phyloP scores from a whole-genome alignment of 305 asterid genomes.

The Fraxinus albicans region DNA sequence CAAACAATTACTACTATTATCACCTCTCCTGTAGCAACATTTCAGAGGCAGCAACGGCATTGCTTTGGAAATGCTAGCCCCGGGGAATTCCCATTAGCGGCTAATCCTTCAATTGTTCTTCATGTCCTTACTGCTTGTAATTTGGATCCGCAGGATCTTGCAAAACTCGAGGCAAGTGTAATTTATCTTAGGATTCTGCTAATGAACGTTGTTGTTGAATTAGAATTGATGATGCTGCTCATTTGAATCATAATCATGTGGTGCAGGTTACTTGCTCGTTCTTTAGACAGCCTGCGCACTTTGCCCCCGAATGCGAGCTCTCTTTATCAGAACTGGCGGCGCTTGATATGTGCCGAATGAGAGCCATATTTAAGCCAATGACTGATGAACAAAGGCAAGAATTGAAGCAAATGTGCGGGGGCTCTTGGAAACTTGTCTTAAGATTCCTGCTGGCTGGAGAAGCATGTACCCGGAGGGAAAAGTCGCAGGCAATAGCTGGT shows the following conservation, averaged over 20 bases:
- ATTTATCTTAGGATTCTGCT: constrained; percentile 15
- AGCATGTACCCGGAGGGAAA: constrained; percentile 76
- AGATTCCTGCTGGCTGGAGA: constrained; percentile 90
- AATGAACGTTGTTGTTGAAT: constrained; percentile 7
- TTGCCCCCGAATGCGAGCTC: constrained; percentile 76
- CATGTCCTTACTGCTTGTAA: constrained; percentile 85
- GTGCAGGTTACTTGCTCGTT: constrained; percentile 91
- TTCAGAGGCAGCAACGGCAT: constrained; percentile 63
- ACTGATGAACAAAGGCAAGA: constrained; percentile 46
- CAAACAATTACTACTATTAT: constrained; percentile 49
- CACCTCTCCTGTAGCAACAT: constrained; percentile 40
- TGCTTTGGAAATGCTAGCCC: constrained; percentile 75
- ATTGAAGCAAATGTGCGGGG: constrained; percentile 77
- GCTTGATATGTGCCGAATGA: constrained; percentile 88
- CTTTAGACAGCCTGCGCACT: constrained; percentile 87
- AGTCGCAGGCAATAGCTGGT: constrained; percentile 91
- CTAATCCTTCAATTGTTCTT: constrained; percentile 85
- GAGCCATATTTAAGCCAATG: constrained; percentile 91
- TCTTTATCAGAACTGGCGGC: constrained; percentile 95
- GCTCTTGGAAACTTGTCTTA: constrained; percentile 92
- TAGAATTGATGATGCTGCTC: constrained; percentile 83
- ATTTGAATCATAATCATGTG: constrained; percentile 49
- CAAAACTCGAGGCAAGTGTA: constrained; percentile 87
- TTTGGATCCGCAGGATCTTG: constrained; percentile 86
- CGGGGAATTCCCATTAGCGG: constrained; percentile 92